A percentile compares a stretch with the other conserved stretches of the same genome.
phyloP scores from a whole-genome alignment of 495 filamentous ascomycete species.

The Talaromyces borbonicus region DNA sequence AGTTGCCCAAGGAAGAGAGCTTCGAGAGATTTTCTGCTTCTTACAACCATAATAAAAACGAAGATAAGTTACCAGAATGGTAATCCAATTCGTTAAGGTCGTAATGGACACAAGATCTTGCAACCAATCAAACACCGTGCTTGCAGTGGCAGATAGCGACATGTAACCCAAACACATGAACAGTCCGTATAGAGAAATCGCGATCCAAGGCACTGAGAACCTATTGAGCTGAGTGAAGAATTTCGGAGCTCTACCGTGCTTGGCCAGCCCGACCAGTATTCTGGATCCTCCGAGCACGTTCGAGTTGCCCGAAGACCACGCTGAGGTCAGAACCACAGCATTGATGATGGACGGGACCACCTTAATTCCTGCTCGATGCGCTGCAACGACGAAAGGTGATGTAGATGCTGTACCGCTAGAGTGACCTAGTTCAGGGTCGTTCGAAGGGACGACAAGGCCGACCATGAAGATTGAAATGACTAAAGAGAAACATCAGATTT shows the following conservation, averaged over 20 bases:
- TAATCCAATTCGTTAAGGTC: slow-evolving; percentile 44
- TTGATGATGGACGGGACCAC: slow-evolving; percentile 57
- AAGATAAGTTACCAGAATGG: slow-evolving; percentile 41
- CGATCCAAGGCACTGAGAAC: slow-evolving; percentile 25
- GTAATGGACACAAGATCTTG: slow-evolving; percentile 43
- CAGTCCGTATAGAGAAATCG: slow-evolving; percentile 14
- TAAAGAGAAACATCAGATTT: neutral
- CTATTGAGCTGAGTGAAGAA: slow-evolving; percentile 21
- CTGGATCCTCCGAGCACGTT: slow-evolving; percentile 37
- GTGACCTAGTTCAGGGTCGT: slow-evolving; percentile 36
- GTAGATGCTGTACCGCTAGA: slow-evolving; percentile 38
- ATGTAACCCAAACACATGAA: slow-evolving; percentile 19
- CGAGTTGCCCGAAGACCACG: slow-evolving; percentile 35
- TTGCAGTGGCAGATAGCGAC: slow-evolving; percentile 12
- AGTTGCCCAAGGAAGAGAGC: slow-evolving; percentile 37
- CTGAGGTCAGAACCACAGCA: slow-evolving; percentile 60
- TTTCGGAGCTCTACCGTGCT: slow-evolving; percentile 21
- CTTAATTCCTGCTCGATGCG: slow-evolving; percentile 38
- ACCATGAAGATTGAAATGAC: slow-evolving; percentile 35
- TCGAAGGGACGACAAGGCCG: slow-evolving; percentile 41
- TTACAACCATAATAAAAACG: slow-evolving; percentile 43
- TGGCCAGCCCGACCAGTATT: slow-evolving; percentile 33
- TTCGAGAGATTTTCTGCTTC: slow-evolving; percentile 32
- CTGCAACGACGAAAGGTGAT: slow-evolving; percentile 44
- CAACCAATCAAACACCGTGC: slow-evolving; percentile 32